phyloP scores from a whole-genome alignment of 2,329 filamentous ascomycete species.

The Fusarium sp. region DNA sequence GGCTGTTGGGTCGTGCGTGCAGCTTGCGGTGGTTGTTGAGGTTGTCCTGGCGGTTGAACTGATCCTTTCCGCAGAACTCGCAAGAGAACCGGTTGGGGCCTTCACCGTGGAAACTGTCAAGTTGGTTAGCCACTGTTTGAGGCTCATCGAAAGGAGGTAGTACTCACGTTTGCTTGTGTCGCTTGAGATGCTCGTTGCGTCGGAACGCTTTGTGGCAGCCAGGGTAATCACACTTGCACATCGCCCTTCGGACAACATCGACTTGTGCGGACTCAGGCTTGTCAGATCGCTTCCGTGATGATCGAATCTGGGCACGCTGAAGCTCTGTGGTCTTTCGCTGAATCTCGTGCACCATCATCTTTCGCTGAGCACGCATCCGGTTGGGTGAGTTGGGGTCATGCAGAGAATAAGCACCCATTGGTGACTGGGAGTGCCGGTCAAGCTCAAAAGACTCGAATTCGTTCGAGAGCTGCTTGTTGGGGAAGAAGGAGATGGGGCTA shows the following conservation, averaged over 20 bases:
- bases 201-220: constrained; percentile 63
- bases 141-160: background rate
- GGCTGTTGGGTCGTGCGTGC: constrained; percentile 54
- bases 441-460: constrained; percentile 51
- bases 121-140: background rate
- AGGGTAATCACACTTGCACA: constrained; percentile 59
- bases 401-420: constrained; percentile 47
- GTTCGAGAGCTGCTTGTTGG: constrained; percentile 47
- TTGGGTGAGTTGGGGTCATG: constrained; percentile 50
- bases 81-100: constrained; percentile 55
- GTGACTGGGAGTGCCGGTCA: constrained; percentile 52
- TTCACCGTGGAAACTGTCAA: constrained; percentile 52
- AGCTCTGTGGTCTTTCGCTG: constrained; percentile 59
- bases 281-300: constrained; percentile 45
- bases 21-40: constrained; percentile 58
- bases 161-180: constrained; percentile 65
- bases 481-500: constrained; percentile 56
- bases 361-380: constrained; percentile 52
- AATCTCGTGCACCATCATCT: constrained; percentile 56
- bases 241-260: constrained; percentile 54
- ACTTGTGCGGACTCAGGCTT: constrained; percentile 47
- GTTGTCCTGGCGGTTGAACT: constrained; percentile 57
- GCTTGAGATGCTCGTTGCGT: constrained; percentile 67
- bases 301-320: constrained; percentile 55
- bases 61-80: constrained; percentile 57